These are phyloP conservation scores for Starmerella lactis-condensi DNA, from an alignment of 805 yeast species.

Conservation along the genomic window DNA sequence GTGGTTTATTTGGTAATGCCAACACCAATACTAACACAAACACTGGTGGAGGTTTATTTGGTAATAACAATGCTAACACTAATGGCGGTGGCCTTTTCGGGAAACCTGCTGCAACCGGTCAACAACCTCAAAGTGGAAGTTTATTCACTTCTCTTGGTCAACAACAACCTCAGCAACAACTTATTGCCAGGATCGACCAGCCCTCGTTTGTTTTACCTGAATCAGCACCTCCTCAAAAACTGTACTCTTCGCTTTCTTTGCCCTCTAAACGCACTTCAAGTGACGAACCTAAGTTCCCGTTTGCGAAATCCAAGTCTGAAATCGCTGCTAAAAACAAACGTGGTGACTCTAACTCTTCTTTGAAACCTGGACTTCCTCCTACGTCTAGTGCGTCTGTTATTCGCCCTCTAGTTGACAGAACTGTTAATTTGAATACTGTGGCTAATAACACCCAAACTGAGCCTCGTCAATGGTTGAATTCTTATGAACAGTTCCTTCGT, in stretches of 20 bases:
- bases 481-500: constrained; percentile 14
- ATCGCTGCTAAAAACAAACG: no score
- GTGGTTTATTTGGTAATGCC: constrained; percentile 9
- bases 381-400: neutral
- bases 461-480: constrained; percentile 14
- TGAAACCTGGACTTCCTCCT: neutral
- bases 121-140: neutral
- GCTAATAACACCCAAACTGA: neutral
- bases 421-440: no score
- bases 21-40: neutral
- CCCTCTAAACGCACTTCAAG: constrained; percentile 3
- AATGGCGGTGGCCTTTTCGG: constrained; percentile 9
- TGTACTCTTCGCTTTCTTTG: constrained; percentile 15
- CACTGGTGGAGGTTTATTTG: constrained; percentile 6
- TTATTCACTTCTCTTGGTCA: neutral
- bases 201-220: constrained; percentile 16
- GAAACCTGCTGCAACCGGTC: neutral
- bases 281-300: neutral
- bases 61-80: constrained; percentile 1
- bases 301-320: no score
- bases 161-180: constrained; percentile 4
- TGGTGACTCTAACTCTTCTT: no score
- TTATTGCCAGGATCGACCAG: constrained; percentile 18
- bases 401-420: no score
- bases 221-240: constrained; percentile 13